Percentiles rank a stretch among this genome's conserved stretches.
These are phyloP conservation scores for Colletotrichum incanum DNA, from an alignment of 2,329 filamentous ascomycete genomes.

Conservation along the genomic window DNA sequence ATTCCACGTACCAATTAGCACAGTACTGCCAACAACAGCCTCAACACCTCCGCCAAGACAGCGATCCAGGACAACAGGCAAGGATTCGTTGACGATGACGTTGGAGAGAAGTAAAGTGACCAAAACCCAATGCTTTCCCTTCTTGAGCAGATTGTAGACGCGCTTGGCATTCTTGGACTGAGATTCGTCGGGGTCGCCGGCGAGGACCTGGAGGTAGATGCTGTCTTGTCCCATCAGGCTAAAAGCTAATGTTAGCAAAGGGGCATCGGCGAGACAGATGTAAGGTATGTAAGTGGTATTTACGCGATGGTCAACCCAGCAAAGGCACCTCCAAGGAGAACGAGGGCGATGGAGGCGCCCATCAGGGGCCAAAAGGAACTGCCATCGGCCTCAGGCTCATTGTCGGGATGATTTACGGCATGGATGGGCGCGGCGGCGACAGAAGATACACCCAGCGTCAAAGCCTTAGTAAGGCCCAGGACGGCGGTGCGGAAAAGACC, in stretches of 20 bases:
- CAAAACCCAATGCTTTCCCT: constrained; percentile 97
- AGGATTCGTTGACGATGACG: constrained; percentile 97
- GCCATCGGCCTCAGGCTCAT: constrained; percentile 69
- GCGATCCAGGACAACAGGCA: constrained; percentile 94
- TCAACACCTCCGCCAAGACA: constrained; percentile 96
- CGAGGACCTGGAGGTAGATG: constrained; percentile 96
- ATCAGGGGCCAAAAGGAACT: constrained; percentile 86
- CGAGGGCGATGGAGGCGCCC: constrained; percentile 82
- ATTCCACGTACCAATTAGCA: constrained; percentile 83
- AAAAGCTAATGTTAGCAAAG: constrained; percentile 39
- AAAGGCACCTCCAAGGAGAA: constrained; percentile 92
- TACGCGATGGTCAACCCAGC: constrained; percentile 92
- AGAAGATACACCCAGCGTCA: constrained; percentile 65
- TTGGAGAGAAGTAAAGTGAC: constrained; percentile 95
- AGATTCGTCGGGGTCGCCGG: constrained; percentile 85
- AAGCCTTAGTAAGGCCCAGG: constrained; percentile 66
- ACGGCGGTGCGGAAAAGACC: constrained; percentile 63
- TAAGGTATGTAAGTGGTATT: constrained; percentile 53
- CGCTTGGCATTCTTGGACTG: constrained; percentile 89
- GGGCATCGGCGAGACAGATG: background rate
- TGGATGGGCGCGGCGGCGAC: constrained; percentile 64
- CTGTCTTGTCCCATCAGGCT: constrained; percentile 84
- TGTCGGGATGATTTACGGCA: constrained; percentile 55
- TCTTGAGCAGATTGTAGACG: constrained; percentile 85
- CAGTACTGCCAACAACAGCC: constrained; percentile 92